Base-by-base conservation (phyloP, 495 filamentous ascomycete species). In the Penicillium manginii region DNA sequence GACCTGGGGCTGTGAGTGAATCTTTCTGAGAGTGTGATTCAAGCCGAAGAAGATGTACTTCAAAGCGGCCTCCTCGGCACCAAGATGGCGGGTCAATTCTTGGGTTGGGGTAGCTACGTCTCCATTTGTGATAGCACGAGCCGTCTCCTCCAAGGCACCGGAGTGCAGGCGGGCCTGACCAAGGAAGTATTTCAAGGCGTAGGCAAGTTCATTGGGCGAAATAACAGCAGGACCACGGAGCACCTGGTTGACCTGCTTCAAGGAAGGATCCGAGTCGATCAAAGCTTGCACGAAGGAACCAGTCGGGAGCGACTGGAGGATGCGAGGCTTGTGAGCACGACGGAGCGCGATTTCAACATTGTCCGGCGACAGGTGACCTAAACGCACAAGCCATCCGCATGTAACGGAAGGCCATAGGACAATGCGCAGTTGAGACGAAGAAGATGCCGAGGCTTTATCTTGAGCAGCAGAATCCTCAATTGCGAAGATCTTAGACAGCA, bases 261-360 rank as follows among this genome's bases (percentile, higher is more conserved):
- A 72, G 0, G 86, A 83, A 7, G 82, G 74, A 66, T 91, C 88
- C 1, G 81, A 74, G 33, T 87, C 76, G 6, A 81, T 80, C 19
- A 92, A 65, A 32, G 86, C 79, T 32, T 80, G 70, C 2, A 86
- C 77, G 18, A 91, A 78, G 29, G 88, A 78, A 22, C 83, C 83
- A 18, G 83, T 79, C 4, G 86, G 73, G 14, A 86, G 63, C 0
- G 64, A 45, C 22, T 73, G 69, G 23, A 83, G 56, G 35, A 80
- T 72, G 21, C 68, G 66, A 0, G 77, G 77, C 60, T 81, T 82
- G 37, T 58, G 77, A 71, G 73, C 77, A 70, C 74, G 89, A 71
- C 55, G 87, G 74, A 60, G 78, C 11, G 75, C 72, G 50, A 75
- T 81, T 57, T 85, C 85, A 37, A 91, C 71, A 48, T 87, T 88